A percentile compares a stretch with the other conserved stretches of the same genome.
Evolutionary conservation across 2,329 filamentous ascomycete species (phyloP).

Genomic region (Aspergillus versicolor): DNA sequence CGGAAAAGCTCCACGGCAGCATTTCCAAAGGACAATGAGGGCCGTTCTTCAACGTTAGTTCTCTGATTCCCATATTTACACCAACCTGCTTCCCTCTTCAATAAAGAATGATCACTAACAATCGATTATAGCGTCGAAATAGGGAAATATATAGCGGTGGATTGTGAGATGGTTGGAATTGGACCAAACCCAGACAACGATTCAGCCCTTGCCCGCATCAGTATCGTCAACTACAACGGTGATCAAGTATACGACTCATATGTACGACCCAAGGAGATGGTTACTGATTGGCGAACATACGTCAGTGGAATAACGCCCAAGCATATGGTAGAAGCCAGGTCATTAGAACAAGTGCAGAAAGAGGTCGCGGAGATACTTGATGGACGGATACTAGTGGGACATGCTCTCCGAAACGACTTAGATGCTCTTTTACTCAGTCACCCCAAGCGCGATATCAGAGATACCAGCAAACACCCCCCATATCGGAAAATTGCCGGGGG

Average conservation of each 20-base stretch:
- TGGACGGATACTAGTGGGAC: conserved; percentile 74
- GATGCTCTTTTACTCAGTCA: conserved; percentile 75
- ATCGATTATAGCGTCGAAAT: conserved; percentile 59
- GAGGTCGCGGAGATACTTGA: conserved; percentile 68
- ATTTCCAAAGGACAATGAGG: conserved; percentile 63
- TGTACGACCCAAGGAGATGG: conserved; percentile 72
- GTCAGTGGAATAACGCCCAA: conserved; percentile 78
- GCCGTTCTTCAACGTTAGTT: conserved; percentile 50
- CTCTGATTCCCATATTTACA: conserved; percentile 12
- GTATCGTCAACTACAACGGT: conserved; percentile 90
- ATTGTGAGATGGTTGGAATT: conserved; percentile 98
- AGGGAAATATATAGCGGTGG: conserved; percentile 88
- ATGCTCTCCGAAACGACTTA: conserved; percentile 77
- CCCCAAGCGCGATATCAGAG: conserved; percentile 73
- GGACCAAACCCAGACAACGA: conserved; percentile 61
- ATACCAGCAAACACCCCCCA: conserved; percentile 74
- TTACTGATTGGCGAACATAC: conserved; percentile 86
- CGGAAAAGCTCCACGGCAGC: conserved; percentile 57
- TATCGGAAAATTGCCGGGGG: conserved; percentile 64
- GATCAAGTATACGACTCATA: conserved; percentile 92
- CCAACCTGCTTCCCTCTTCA: background rate
- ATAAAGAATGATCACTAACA: conserved; percentile 14
- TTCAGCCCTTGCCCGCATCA: conserved; percentile 81
- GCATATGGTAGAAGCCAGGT: conserved; percentile 68
- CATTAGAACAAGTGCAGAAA: conserved; percentile 74